Conservation (phyloP, 1,139 yeast species). For the Torulaspora pretoriensis region DNA sequence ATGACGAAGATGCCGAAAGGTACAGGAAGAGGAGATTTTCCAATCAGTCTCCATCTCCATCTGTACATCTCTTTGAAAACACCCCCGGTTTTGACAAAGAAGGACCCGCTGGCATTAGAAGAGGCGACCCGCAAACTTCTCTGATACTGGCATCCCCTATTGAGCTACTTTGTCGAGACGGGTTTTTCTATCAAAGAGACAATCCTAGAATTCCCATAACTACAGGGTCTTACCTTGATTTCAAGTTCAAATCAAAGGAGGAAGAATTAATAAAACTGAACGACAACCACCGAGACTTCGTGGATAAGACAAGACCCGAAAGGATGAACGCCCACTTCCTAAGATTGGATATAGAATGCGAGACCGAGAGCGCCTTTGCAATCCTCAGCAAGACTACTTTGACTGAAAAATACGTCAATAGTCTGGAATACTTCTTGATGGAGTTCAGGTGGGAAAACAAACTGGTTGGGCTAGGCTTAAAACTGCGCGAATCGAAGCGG, state of each 20-base stretch:
- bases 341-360: slow-evolving; percentile 29
- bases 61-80: slow-evolving; percentile 7
- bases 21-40: slow-evolving; percentile 12
- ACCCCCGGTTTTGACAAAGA: slow-evolving; percentile 4
- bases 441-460: slow-evolving; percentile 37
- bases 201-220: slow-evolving; percentile 30
- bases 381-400: slow-evolving; percentile 30
- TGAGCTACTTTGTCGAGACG: slow-evolving; percentile 33
- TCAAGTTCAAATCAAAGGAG: slow-evolving; percentile 32
- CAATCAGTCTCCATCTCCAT: slow-evolving; percentile 6
- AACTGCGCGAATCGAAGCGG: slow-evolving; percentile 34
- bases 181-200: slow-evolving; percentile 31
- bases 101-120: slow-evolving; percentile 2
- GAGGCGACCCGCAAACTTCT: slow-evolving; percentile 19
- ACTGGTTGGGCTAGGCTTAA: slow-evolving; percentile 33
- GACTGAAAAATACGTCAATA: slow-evolving; percentile 35
- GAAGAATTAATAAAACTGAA: slow-evolving; percentile 27
- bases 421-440: slow-evolving; percentile 35
- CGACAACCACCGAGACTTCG: slow-evolving; percentile 21
- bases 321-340: slow-evolving; percentile 32
- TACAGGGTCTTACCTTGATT: slow-evolving; percentile 31
- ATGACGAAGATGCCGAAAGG: slow-evolving; percentile 11
- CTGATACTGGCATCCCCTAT: slow-evolving; percentile 30
- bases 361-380: slow-evolving; percentile 29
- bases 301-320: slow-evolving; percentile 25